Conservation (phyloP, 371 early-diverging fungal genomes). For the Mortierella sp. region DNA sequence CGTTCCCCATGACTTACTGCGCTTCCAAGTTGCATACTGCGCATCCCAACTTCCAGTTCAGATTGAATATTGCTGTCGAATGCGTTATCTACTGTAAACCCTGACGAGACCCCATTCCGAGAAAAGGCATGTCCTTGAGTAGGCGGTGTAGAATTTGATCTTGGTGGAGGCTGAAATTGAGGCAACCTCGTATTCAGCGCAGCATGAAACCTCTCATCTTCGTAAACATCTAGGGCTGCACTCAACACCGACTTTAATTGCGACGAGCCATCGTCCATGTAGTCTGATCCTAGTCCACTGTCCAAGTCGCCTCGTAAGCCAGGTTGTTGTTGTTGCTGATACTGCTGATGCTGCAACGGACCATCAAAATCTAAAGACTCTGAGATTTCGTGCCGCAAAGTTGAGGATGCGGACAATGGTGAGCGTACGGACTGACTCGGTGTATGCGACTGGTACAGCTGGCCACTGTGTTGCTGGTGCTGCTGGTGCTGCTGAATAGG, state of each 20-base stretch:
- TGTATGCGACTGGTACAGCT: constrained; percentile 25
- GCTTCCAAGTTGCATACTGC: constrained; percentile 45
- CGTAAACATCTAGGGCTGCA: constrained; percentile 64
- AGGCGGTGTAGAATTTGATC: constrained; percentile 73
- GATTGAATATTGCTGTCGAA: constrained; percentile 1
- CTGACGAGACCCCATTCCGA: constrained; percentile 41
- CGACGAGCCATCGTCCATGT: constrained; percentile 38
- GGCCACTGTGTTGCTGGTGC: constrained; percentile 58
- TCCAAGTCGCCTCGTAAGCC: background rate
- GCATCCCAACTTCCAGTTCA: constrained; percentile 53
- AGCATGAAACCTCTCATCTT: constrained; percentile 46
- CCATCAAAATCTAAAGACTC: constrained; percentile 52
- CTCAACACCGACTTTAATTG: constrained; percentile 64
- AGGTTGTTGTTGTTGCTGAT: background rate
- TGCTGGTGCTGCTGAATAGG: constrained; percentile 57
- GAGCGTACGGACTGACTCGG: constrained; percentile 40
- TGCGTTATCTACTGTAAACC: constrained; percentile 33
- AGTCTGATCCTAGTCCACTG: constrained; percentile 22
- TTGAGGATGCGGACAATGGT: constrained; percentile 40
- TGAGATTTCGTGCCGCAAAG: constrained; percentile 36
- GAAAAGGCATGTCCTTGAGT: constrained; percentile 58
- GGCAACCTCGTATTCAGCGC: constrained; percentile 38
- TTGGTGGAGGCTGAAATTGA: constrained; percentile 60
- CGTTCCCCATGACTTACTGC: constrained; percentile 28
- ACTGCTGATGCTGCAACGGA: constrained; percentile 9